Percentiles rank a stretch among this genome's conserved stretches.
phyloP scores from a whole-genome alignment of 352 stramenopile species.

The Phytophthora litchii region DNA sequence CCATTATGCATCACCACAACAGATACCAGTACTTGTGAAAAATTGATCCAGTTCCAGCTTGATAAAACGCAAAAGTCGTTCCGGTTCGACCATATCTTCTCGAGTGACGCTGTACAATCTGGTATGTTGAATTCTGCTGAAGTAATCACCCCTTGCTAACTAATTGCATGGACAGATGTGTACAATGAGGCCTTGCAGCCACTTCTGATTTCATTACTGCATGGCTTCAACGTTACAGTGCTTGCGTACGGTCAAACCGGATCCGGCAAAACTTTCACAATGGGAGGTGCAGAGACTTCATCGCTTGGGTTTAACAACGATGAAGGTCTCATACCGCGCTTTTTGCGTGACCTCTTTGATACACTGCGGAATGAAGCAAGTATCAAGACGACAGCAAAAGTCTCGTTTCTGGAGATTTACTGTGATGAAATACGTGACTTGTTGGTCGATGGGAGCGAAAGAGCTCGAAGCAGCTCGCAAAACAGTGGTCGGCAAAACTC shows the following conservation, averaged over 20 bases:
- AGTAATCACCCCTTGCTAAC: constrained; percentile 4
- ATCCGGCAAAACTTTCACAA: constrained; percentile 83
- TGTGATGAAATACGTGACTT: constrained; percentile 97
- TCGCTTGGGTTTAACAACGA: constrained; percentile 33
- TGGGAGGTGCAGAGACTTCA: constrained; percentile 56
- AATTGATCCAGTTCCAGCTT: constrained; percentile 41
- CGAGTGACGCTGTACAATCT: constrained; percentile 38
- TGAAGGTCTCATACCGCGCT: constrained; percentile 78
- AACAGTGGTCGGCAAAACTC: constrained; percentile 31
- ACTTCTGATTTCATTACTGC: constrained; percentile 76
- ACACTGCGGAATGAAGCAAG: constrained; percentile 31
- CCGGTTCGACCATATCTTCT: constrained; percentile 75
- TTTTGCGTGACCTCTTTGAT: constrained; percentile 73
- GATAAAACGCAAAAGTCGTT: constrained; percentile 56
- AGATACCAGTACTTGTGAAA: constrained; percentile 1
- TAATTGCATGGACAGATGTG: constrained; percentile 42
- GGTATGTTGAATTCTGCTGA: constrained; percentile 24
- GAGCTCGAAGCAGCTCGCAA: constrained; percentile 27
- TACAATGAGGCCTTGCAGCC: constrained; percentile 72
- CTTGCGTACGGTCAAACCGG: constrained; percentile 86
- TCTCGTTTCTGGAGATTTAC: constrained; percentile 96
- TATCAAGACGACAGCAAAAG: constrained; percentile 47
- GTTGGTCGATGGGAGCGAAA: constrained; percentile 50
- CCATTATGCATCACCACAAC: constrained; percentile 20
- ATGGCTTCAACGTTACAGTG: constrained; percentile 89